Base-by-base conservation (phyloP, 2,329 filamentous ascomycete species). In the Coniochaeta hoffmannii region DNA sequence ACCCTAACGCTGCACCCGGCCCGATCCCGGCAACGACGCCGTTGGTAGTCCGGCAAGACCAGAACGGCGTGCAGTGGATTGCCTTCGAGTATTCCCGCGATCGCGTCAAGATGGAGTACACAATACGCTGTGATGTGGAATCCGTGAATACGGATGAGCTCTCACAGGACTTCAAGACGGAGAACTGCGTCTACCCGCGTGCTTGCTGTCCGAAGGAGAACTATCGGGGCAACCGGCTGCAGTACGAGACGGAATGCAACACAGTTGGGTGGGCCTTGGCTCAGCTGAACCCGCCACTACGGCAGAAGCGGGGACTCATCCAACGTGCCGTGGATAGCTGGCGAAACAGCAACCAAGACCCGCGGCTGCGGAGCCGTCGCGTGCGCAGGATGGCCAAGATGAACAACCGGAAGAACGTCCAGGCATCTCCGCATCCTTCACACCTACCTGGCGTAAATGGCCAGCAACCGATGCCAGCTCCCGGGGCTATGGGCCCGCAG, bases 251-350 rank as follows among this genome's bases (percentile, higher is more conserved):
- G 15, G 94, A 99, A 74, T 99, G 94, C 80, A 99, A 99, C 74
- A 90, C 91, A 0, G 94, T 99, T n/a, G 94, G 94, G n/a, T 99
- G 94, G 94, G 93, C 93, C 12, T 75, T 99, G 62, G 94, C 94
- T 2, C 88, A 97, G 67, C 76, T 99, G 54, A 99, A 99, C 70
- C 87, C 91, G 8, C 88, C 89, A 56, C 80, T 97, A 57, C 85
- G 93, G 60, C 93, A 93, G 63, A 97, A 97, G 79, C 84, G 94
- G 63, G 94, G 94, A 8, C 79, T 99, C 58, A 99, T 99, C 63
- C 94, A 99, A 76, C 83, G 94, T 61, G 94, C 94, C 1, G 94
- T 99, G 46, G 94, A 99, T 73, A 97, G 92, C 76, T 97, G 94
- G 94, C 83, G 94, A 60, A 99, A 99, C 76, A 97, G 93, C 80